phyloP scores from a whole-genome alignment of 805 yeast genomes.

The Henningerozyma blattae region DNA sequence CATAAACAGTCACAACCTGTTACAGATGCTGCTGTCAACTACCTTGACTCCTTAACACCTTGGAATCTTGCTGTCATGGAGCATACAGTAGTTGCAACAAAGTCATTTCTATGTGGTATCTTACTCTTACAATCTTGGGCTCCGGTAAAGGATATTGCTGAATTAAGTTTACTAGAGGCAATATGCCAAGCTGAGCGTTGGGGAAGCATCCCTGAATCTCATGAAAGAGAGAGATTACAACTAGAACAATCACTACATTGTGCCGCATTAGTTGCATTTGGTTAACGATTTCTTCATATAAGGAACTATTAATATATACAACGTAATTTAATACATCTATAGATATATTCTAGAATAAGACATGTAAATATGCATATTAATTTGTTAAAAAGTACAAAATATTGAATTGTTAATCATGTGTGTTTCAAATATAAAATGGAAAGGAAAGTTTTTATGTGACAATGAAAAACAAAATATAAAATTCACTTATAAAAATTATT shows the following conservation, averaged over 20 bases:
- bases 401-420: no score
- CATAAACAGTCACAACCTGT: constrained; percentile 56
- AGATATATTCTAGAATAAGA: no score
- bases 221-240: constrained; percentile 92
- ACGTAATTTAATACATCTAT: constrained; percentile 2
- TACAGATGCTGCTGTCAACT: constrained; percentile 47
- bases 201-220: constrained; percentile 99
- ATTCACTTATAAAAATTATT: no score
- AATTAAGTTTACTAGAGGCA: constrained; percentile 70
- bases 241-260: constrained; percentile 71
- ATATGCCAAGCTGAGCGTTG: constrained; percentile 78
- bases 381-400: no score
- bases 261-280: constrained; percentile 56
- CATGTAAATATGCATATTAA: no score
- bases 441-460: no score
- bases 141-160: constrained; percentile 51
- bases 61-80: constrained; percentile 87
- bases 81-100: constrained; percentile 73
- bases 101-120: constrained; percentile 77
- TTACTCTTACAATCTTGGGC: constrained; percentile 41
- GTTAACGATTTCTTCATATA: no score
- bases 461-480: no score
- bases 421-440: no score
- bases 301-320: constrained; percentile 1
- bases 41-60: constrained; percentile 48